Evolutionary conservation across 345 rosid species (phyloP).

Genomic region (Syzygium aqueum): DNA sequence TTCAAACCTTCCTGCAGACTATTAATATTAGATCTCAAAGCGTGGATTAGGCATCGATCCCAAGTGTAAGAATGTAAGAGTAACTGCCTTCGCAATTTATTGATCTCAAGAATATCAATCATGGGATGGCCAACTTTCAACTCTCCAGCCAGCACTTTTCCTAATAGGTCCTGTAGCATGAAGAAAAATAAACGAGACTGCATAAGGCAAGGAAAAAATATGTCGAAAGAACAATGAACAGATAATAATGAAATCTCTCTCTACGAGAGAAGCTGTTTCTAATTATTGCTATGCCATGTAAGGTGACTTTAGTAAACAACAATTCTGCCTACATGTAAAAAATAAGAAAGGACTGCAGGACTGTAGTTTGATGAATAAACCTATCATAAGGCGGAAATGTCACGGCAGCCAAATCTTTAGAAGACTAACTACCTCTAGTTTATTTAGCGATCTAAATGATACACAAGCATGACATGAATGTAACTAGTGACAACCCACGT

Average conservation of each 20-base stretch:
- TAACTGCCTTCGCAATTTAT: conserved; percentile 66
- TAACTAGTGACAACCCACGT: not conserved
- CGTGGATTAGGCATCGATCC: conserved; percentile 71
- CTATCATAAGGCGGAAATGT: not conserved
- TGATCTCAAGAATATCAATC: conserved; percentile 77
- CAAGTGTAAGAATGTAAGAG: conserved; percentile 70
- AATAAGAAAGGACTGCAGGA: not conserved
- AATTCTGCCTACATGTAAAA: not conserved
- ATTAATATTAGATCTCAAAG: conserved; percentile 35
- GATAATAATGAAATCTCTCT: not conserved
- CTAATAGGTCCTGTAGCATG: conserved; percentile 42
- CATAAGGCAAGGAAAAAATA: not conserved
- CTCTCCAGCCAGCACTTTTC: conserved; percentile 28
- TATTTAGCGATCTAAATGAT: not conserved
- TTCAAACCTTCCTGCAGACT: conserved; percentile 26
- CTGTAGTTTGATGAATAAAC: not conserved
- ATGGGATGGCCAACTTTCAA: conserved; percentile 43
- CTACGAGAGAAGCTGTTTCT: not conserved
- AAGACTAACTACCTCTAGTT: not conserved
- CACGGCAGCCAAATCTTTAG: not conserved
- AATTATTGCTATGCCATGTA: not conserved
- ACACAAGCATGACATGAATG: not conserved
- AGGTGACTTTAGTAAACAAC: not conserved
- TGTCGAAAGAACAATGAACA: not conserved
- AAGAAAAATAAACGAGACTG: conserved; percentile 15